Conservation (phyloP, 176 grass and related monocot genomes). For the Cenchrus fungigraminus region DNA sequence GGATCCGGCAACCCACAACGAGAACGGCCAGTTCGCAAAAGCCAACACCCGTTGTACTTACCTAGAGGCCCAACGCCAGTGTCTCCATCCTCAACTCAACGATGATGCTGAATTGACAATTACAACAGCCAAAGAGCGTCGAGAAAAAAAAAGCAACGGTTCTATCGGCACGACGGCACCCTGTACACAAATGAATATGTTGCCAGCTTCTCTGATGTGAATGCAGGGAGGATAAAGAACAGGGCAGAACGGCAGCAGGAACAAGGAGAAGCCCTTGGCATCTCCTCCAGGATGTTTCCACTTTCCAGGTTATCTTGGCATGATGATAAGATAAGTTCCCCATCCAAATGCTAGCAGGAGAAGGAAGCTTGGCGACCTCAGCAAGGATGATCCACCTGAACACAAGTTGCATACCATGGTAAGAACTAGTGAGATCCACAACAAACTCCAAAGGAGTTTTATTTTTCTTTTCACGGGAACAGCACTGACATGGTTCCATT, state of each 20-base stretch:
- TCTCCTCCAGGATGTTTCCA: not conserved
- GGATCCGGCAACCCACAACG: conserved; percentile 5
- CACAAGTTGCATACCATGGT: not conserved
- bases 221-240: not conserved
- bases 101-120: not conserved
- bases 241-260: not conserved
- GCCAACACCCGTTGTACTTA: not conserved
- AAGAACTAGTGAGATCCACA: not conserved
- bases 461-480: not conserved
- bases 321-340: conserved; percentile 13
- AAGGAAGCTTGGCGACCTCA: not conserved
- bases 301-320: conserved; percentile 9
- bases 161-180: not conserved
- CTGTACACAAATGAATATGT: conserved; percentile 6
- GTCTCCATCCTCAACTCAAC: not conserved
- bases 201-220: not conserved
- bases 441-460: not conserved
- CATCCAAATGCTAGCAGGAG: conserved; percentile 11
- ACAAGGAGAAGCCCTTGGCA: not conserved
- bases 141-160: not conserved
- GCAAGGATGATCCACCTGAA: conserved; percentile 26
- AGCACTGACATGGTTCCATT: not conserved
- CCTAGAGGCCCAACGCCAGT: not conserved
- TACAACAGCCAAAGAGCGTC: not conserved
- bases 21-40: not conserved